Evolutionary conservation across 495 filamentous ascomycete species (phyloP), one percentile per base, ranked within the genome.

Genomic region (Aspergillus bridgeri): DNA sequence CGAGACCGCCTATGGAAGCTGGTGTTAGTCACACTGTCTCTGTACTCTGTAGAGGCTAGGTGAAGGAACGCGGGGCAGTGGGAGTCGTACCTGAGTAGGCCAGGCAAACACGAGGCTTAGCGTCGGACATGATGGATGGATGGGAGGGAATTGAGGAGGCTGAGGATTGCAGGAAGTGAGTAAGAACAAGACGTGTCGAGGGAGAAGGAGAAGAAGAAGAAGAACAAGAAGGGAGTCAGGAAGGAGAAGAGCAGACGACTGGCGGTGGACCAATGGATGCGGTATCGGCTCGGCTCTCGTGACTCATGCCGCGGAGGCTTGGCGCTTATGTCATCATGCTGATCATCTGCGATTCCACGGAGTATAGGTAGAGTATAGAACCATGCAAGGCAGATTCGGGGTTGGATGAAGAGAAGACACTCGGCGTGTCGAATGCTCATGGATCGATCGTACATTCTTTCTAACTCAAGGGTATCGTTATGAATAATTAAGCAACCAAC

Each of bases 381-480:
- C n/a, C n/a, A n/a, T n/a, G n/a, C n/a, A n/a, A n/a, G n/a, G n/a
- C n/a, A n/a, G n/a, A n/a, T n/a, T n/a, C n/a, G n/a, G n/a, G n/a
- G n/a, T n/a, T n/a, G n/a, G n/a, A n/a, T n/a, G n/a, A n/a, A n/a
- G n/a, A n/a, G n/a, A n/a, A n/a, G n/a, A n/a, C n/a, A n/a, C n/a
- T n/a, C n/a, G n/a, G n/a, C n/a, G n/a, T n/a, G n/a, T 27, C 25
- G 25, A 27, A 27, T 27, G 25, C 7, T 27, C 25, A 27, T 27
- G 3, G 25, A 27, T 27, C 7, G 9, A 38, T 38, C 33, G 11
- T 38, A 38, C 33, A 38, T 38, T 38, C 33, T 38, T 38, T 38
- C 33, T 38, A 38, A 38, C 33, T 38, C 33, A 38, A 38, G 70
- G 73, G 73, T 75, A 75, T 76, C 73, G 73, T 68, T 74, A 74